Evolutionary conservation across 2,329 filamentous ascomycete genomes (phyloP), one percentile per base, ranked within the genome.

Genomic region (Neocucurbitaria cava): DNA sequence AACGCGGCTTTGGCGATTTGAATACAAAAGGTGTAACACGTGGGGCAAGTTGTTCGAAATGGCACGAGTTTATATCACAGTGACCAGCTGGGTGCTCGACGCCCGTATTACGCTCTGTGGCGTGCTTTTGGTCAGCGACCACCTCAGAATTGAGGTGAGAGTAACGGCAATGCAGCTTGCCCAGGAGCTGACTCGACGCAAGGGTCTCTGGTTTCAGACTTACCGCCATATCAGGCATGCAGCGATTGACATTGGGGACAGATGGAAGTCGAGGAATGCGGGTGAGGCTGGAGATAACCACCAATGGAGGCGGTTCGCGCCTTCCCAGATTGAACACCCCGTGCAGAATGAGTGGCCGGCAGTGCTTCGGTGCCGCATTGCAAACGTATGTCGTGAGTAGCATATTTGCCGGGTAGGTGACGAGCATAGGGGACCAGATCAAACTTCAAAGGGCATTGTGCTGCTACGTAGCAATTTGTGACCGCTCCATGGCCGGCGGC

Each of bases 401-500:
- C 38, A 3, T 31, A 49, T 43, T 24, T 51, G 44, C 50, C 30
- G 44, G 50, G 46, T 39, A 43, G 50, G 42, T 49, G 50, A 54
- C 46, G 15, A 44, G 36, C 51, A 53, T 46, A 35, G 35, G 48
- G 30, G 40, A 51, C 44, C 55, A 40, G 43, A n/a, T n/a, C n/a
- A n/a, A n/a, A n/a, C n/a, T n/a, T 40, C 23, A 35, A 36, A 52
- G 45, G 45, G 48, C 15, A 30, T 38, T 41, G 41, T 31, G 9
- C 40, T 54, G 52, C 54, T 49, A 55, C 52, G 59, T 58, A 44
- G 58, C 63, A 54, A 52, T 59, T 57, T 35, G 61, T 61, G 56
- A 65, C 62, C 52, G 62, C 56, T 49, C 21, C 26, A 50, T 68
- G 58, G 67, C 64, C 66, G 66, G 39, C 64, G 65, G 66, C 65